Base-by-base conservation (phyloP, 73 alveolate genomes). In the Paramecium tetraurelia region DNA sequence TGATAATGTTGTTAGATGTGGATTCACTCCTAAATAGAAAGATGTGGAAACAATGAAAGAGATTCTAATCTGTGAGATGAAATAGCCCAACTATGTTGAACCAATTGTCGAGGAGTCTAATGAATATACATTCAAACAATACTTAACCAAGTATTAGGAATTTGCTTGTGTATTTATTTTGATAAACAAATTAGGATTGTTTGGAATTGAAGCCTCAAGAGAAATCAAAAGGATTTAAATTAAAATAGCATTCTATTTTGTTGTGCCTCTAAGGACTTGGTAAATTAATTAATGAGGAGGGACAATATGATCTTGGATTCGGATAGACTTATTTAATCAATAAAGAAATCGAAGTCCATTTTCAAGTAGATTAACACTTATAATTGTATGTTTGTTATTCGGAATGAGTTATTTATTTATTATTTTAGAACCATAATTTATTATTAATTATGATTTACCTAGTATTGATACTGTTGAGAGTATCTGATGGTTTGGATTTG, bases 1-100 rank as follows among this genome's bases (percentile, higher is more conserved):
- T 40, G 99, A 99, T 96, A 99, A 99, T 94, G 99, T 99, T 20
- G 97, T 99, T 33, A 95, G 99, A 89, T 99, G 98, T 43, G 99
- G 99, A 33, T 94, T 98, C 21, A 98, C 99, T 59, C 99, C 99
- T 1, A 98, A 98, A 95, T 93, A 93, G 58, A 97, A 96, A 77
- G 99, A 98, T 93, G 93, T 84, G 31, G 95, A 95, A 22, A 92
- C 97, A 63, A 93, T 97, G 70, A 95, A 70, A 63, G 80, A 89
- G 59, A 95, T 97, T 69, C 43, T 92, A 22, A 68, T 58, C 3
- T 44, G 76, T 24, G 57, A 21, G n/a, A 80, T 80, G 90, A 24
- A 35, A 10, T 14, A 80, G 2, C 75, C 75, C 48, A 22, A 43
- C 16, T 44, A 24, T 41, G 72, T 80, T 9, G 9, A 80, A 44